Percentiles rank a stretch among this genome's conserved stretches.
Evolutionary conservation across 306 rosid genomes (phyloP).

Genomic region (Citrullus mucosospermus): DNA sequence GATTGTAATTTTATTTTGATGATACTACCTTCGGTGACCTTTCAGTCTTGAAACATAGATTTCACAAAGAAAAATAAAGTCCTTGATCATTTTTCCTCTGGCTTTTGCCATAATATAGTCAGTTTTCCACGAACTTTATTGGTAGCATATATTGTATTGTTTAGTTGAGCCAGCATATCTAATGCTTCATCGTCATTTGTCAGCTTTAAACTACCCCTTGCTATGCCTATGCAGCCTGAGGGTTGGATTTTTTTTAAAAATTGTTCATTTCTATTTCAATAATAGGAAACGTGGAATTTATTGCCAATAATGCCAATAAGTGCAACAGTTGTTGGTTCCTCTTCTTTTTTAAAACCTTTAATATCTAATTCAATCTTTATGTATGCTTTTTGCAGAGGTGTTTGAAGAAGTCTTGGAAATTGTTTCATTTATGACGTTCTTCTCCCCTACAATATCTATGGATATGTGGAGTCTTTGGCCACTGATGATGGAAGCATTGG

Average conservation of each 20-base stretch:
- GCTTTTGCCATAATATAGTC: neutral
- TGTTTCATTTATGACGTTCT: slow-evolving; percentile 89
- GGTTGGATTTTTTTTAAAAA: neutral
- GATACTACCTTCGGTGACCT: neutral
- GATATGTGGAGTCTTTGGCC: slow-evolving; percentile 99
- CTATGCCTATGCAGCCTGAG: neutral
- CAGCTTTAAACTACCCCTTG: neutral
- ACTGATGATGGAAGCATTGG: slow-evolving; percentile 82
- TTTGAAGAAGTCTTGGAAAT: slow-evolving; percentile 97
- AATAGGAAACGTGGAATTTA: neutral
- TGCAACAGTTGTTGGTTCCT: neutral
- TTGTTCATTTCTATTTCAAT: neutral
- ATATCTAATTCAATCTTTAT: neutral
- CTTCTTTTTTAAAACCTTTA: neutral
- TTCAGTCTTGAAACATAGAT: neutral
- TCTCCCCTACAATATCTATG: slow-evolving; percentile 80
- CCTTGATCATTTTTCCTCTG: neutral
- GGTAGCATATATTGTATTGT: neutral
- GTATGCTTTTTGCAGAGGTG: slow-evolving; percentile 55
- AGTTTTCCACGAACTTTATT: neutral
- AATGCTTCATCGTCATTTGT: neutral
- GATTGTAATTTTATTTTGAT: neutral
- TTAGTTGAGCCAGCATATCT: neutral
- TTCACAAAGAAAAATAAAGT: neutral
- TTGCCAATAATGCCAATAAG: neutral